phyloP scores from a whole-genome alignment of 495 filamentous ascomycete species.

The Podospora pseudocomata region DNA sequence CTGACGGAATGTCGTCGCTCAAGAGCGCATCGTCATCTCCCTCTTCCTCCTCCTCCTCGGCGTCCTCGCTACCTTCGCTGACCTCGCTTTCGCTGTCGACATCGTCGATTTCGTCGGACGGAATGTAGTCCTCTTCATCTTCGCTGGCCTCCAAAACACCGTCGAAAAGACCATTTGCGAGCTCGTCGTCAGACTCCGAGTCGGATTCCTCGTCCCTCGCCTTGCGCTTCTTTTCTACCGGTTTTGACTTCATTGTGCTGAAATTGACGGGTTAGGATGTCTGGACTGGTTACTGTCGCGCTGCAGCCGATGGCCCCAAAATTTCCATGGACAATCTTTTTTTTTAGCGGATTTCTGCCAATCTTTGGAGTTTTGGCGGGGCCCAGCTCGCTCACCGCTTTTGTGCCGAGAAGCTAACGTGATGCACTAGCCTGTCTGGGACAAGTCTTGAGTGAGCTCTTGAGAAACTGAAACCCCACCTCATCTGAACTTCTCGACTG shows the following conservation, averaged over 20 bases:
- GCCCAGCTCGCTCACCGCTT: slow-evolving; percentile 24
- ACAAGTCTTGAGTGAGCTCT: background rate
- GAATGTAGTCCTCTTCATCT: slow-evolving; percentile 29
- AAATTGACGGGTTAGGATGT: slow-evolving; percentile 10
- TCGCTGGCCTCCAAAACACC: slow-evolving; percentile 35
- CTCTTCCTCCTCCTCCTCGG: slow-evolving; percentile 51
- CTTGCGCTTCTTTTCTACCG: slow-evolving; percentile 45
- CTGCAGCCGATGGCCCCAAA: slow-evolving; percentile 17
- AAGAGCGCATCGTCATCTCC: slow-evolving; percentile 52
- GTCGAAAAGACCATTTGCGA: slow-evolving; percentile 31
- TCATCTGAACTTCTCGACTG: slow-evolving; percentile 2
- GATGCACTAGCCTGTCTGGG: slow-evolving; percentile 4
- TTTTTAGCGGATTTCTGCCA: slow-evolving; percentile 31
- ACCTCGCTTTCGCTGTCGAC: slow-evolving; percentile 17
- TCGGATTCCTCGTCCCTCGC: slow-evolving; percentile 30
- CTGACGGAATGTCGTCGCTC: slow-evolving; percentile 58
- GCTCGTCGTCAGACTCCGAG: slow-evolving; percentile 33
- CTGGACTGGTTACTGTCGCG: slow-evolving; percentile 21
- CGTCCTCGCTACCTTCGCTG: slow-evolving; percentile 8
- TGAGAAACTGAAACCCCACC: background rate
- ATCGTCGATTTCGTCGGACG: slow-evolving; percentile 25
- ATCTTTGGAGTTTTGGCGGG: slow-evolving; percentile 24
- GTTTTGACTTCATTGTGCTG: slow-evolving; percentile 37
- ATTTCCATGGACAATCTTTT: slow-evolving; percentile 26
- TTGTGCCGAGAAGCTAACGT: background rate